Conservation (phyloP, 2,329 filamentous ascomycete species). For the Curvularia spicifera region DNA sequence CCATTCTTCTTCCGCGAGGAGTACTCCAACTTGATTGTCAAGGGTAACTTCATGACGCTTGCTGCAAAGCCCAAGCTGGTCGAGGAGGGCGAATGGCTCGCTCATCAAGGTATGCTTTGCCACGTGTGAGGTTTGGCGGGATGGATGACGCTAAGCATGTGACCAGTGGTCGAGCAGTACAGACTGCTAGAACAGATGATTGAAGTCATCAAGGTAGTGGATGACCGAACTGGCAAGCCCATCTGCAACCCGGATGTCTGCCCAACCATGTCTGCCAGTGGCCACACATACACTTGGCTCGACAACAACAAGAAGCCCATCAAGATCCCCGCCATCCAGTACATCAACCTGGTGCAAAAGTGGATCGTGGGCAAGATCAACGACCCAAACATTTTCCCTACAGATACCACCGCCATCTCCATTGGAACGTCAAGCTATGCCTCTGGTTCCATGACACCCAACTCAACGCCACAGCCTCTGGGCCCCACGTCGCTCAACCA, state of each 20-base stretch:
- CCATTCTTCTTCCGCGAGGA: constrained; percentile 78
- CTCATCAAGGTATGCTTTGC: constrained; percentile 76
- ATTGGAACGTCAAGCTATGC: constrained; percentile 66
- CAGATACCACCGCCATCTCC: constrained; percentile 74
- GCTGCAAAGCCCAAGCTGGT: constrained; percentile 92
- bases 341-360: constrained; percentile 93
- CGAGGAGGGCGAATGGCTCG: constrained; percentile 93
- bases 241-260: constrained; percentile 87
- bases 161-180: constrained; percentile 86
- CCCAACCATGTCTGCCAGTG: constrained; percentile 91
- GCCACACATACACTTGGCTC: constrained; percentile 95
- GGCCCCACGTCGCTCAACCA: constrained; percentile 56
- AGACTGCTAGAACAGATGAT: constrained; percentile 88
- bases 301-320: constrained; percentile 86
- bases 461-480: constrained; percentile 52
- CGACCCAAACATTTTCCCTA: constrained; percentile 88
- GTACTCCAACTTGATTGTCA: constrained; percentile 86
- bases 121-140: constrained; percentile 1
- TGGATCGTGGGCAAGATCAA: constrained; percentile 98
- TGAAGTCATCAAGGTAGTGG: constrained; percentile 83
- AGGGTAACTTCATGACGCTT: constrained; percentile 96
- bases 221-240: constrained; percentile 73
- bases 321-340: constrained; percentile 89
- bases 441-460: constrained; percentile 59
- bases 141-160: constrained; percentile 32